A percentile compares a stretch with the other conserved stretches of the same genome.
Conservation (phyloP, 306 rosid species). For the Inga oerstediana region DNA sequence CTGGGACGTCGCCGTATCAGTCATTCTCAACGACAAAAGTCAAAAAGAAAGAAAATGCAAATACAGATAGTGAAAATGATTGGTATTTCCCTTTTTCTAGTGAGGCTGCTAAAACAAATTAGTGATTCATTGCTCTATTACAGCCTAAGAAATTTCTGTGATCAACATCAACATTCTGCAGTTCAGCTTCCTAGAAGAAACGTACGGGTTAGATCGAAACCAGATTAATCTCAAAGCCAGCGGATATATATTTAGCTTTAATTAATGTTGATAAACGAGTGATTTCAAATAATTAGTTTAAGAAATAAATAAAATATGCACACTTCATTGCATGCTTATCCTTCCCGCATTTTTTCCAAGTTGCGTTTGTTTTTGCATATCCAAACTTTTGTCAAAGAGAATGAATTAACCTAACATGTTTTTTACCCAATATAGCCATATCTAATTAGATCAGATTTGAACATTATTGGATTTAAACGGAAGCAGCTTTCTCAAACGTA, state of each 20-base stretch:
- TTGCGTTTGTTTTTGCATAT: not conserved
- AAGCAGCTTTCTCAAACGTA: too few relatives aligned
- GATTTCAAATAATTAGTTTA: too few relatives aligned
- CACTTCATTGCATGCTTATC: not conserved
- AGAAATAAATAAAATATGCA: too few relatives aligned
- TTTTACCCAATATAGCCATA: too few relatives aligned
- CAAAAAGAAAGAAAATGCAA: not conserved
- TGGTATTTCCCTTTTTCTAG: not conserved
- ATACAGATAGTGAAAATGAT: not conserved
- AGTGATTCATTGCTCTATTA: not conserved
- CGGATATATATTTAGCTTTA: too few relatives aligned
- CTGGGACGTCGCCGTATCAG: not conserved
- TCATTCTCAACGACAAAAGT: not conserved
- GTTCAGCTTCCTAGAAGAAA: not conserved
- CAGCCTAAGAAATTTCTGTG: not conserved
- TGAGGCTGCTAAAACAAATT: not conserved
- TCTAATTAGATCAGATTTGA: too few relatives aligned
- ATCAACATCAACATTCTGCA: not conserved
- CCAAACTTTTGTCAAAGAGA: not conserved
- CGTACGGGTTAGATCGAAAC: not conserved
- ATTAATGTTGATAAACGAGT: too few relatives aligned
- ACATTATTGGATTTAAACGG: too few relatives aligned
- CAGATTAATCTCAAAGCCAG: not conserved
- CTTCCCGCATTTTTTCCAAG: not conserved
- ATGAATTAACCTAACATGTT: not conserved